Percentiles rank a stretch among this genome's conserved stretches.
phyloP scores from a whole-genome alignment of 306 rosid species.

The Alnus glutinosa region DNA sequence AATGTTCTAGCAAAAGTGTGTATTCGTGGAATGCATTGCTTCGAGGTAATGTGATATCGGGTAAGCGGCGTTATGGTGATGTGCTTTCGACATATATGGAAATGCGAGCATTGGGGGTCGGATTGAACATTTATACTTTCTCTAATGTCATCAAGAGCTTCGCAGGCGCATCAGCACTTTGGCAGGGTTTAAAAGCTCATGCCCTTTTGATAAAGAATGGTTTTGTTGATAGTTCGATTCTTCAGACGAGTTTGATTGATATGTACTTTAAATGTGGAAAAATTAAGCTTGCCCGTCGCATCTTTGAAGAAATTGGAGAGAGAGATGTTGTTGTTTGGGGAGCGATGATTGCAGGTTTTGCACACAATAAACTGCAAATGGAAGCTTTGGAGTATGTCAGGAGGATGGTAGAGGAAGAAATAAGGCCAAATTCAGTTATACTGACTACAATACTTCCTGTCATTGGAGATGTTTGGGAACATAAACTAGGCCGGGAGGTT shows the following conservation, averaged over 20 bases:
- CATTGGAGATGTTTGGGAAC: slow-evolving; percentile 53
- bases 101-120: slow-evolving; percentile 68
- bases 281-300: slow-evolving; percentile 39
- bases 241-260: slow-evolving; percentile 43
- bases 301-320: slow-evolving; percentile 57
- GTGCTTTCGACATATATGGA: slow-evolving; percentile 42
- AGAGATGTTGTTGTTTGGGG: slow-evolving; percentile 73
- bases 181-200: slow-evolving; percentile 66
- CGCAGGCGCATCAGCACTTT: slow-evolving; percentile 66
- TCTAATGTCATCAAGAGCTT: slow-evolving; percentile 73
- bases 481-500: slow-evolving; percentile 60
- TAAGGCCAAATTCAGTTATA: slow-evolving; percentile 51
- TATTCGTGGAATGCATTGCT: slow-evolving; percentile 78
- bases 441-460: slow-evolving; percentile 52
- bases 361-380: slow-evolving; percentile 44
- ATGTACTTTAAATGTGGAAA: slow-evolving; percentile 56
- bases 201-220: slow-evolving; percentile 79
- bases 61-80: slow-evolving; percentile 47
- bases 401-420: slow-evolving; percentile 55
- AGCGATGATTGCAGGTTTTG: slow-evolving; percentile 56
- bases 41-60: slow-evolving; percentile 68
- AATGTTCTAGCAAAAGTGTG: slow-evolving; percentile 45
- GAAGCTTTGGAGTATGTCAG: slow-evolving; percentile 58
- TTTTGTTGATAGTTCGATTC: slow-evolving; percentile 49
- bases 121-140: slow-evolving; percentile 71